Evolutionary conservation across 805 yeast genomes (phyloP).

Genomic region (Maudiozyma turicensis): DNA sequence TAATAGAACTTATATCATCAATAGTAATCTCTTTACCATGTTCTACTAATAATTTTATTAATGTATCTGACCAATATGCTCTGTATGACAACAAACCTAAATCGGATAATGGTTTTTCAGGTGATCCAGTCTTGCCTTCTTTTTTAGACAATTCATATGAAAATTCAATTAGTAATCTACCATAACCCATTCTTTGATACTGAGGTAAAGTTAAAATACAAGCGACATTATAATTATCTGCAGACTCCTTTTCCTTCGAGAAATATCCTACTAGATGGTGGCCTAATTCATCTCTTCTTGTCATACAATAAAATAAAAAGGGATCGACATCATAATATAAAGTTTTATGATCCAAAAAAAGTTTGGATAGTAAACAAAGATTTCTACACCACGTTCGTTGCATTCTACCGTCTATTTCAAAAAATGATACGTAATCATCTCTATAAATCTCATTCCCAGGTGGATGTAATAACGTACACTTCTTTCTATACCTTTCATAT

Average conservation of each 20-base stretch:
- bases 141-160: slow-evolving; percentile 83
- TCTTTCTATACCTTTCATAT: slow-evolving; percentile 82
- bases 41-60: slow-evolving; percentile 65
- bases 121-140: slow-evolving; percentile 89
- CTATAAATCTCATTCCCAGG: slow-evolving; percentile 98
- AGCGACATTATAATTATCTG: slow-evolving; percentile 92
- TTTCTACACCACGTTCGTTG: slow-evolving; percentile 98
- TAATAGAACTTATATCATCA: slow-evolving; percentile 76
- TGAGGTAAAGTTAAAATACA: slow-evolving; percentile 95
- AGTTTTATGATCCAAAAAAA: slow-evolving; percentile 92
- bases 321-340: slow-evolving; percentile 98
- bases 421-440: slow-evolving; percentile 85
- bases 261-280: slow-evolving; percentile 95
- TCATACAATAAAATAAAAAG: slow-evolving; percentile 91
- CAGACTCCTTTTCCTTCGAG: slow-evolving; percentile 93
- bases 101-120: slow-evolving; percentile 94
- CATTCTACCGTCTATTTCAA: slow-evolving; percentile 93
- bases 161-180: slow-evolving; percentile 83
- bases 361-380: slow-evolving; percentile 77
- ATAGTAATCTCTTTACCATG: slow-evolving; percentile 60
- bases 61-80: slow-evolving; percentile 92
- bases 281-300: slow-evolving; percentile 77
- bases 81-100: slow-evolving; percentile 87
- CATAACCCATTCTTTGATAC: slow-evolving; percentile 92
- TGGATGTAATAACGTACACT: slow-evolving; percentile 87